Conservation (phyloP, 2,329 filamentous ascomycete species). For the Penicillium fuscoglaucum region DNA sequence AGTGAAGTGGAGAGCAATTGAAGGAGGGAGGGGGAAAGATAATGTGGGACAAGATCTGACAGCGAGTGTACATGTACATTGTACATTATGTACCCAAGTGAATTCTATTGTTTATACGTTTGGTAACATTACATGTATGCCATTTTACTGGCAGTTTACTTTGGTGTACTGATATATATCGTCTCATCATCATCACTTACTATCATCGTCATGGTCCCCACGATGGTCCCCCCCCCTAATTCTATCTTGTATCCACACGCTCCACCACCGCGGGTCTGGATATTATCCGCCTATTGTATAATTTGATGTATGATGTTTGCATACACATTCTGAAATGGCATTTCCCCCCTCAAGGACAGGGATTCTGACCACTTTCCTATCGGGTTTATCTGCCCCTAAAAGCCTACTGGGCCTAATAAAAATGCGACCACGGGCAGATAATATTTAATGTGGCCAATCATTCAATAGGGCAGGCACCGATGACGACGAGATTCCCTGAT, state of each 20-base stretch:
- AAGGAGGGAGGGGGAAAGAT: constrained; percentile 7
- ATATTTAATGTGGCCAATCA: constrained; percentile 11
- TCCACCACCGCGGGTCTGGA: constrained; percentile 10
- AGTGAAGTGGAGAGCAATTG: constrained; percentile 6
- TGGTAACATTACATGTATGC: not conserved
- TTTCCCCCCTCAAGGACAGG: not conserved
- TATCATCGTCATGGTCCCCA: constrained; percentile 10
- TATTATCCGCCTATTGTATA: constrained; percentile 7
- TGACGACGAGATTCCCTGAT: constrained; percentile 19
- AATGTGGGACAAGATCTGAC: constrained; percentile 17
- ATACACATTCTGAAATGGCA: not conserved
- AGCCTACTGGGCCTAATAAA: not conserved
- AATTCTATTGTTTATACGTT: constrained; percentile 2
- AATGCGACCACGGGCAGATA: not conserved
- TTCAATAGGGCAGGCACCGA: not conserved
- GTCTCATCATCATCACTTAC: constrained; percentile 20
- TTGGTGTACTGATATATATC: not conserved
- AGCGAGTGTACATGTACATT: not conserved
- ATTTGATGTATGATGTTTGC: not conserved
- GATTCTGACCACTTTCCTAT: constrained; percentile 8
- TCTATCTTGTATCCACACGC: constrained; percentile 12
- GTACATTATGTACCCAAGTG: not conserved
- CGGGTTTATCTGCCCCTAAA: not conserved
- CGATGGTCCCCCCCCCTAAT: not conserved
- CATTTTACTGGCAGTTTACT: too few relatives aligned